These are phyloP conservation scores for Dentipellis fragilis DNA, from an alignment of 768 basidiomycete species.

Conservation along the genomic window DNA sequence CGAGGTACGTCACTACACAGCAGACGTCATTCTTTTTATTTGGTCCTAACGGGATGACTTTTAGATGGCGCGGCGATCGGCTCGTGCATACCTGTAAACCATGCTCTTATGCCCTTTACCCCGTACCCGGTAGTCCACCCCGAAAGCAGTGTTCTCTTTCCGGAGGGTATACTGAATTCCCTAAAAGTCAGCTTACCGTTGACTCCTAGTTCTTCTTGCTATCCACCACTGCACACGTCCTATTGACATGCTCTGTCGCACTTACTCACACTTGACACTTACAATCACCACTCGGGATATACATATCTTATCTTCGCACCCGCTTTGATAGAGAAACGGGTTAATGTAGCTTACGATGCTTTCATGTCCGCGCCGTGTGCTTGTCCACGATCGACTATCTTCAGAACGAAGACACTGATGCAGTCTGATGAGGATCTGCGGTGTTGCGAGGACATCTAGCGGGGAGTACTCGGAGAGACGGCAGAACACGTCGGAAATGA, in stretches of 20 bases:
- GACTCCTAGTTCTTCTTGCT: background rate
- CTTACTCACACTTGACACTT: background rate
- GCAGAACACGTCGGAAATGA: background rate
- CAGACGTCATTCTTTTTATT: background rate
- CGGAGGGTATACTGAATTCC: background rate
- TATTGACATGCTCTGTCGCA: background rate
- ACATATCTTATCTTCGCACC: background rate
- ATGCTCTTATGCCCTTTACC: background rate
- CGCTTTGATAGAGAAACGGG: background rate
- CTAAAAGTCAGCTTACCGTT: background rate
- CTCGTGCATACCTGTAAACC: background rate
- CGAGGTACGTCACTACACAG: slow-evolving; percentile 51
- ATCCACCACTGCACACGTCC: background rate
- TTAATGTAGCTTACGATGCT: background rate
- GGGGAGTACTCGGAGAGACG: background rate
- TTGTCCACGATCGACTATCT: background rate
- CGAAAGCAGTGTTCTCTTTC: background rate
- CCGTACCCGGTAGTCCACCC: background rate
- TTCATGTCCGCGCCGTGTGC: background rate
- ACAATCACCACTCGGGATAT: background rate
- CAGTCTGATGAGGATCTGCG: background rate
- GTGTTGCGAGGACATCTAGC: background rate
- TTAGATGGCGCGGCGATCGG: slow-evolving; percentile 2
- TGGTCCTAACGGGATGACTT: background rate
- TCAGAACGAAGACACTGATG: background rate